Percentiles rank a stretch among this genome's conserved stretches.
phyloP scores from a whole-genome alignment of 2,329 filamentous ascomycete species.

The Chaetomium olivaceum region DNA sequence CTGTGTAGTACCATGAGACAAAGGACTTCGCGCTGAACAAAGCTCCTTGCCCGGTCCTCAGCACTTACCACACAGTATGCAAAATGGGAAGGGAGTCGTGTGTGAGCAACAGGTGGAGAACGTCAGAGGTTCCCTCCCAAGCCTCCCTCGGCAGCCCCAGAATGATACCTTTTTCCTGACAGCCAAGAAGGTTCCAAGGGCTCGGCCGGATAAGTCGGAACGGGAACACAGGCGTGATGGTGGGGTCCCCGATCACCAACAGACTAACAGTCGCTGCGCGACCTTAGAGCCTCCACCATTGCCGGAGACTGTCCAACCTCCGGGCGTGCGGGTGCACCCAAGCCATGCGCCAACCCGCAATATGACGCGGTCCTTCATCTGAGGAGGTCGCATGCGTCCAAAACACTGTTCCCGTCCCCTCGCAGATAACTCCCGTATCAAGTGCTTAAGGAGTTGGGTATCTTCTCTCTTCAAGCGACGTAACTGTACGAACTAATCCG shows the following conservation, averaged over 20 bases:
- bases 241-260: neutral
- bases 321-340: neutral
- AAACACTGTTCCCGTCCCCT: neutral
- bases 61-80: neutral
- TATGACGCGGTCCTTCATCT: neutral
- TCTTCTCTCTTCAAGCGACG: neutral
- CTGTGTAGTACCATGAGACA: neutral
- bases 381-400: neutral
- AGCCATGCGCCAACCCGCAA: neutral
- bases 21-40: neutral
- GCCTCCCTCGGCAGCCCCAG: neutral
- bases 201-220: constrained; percentile 7
- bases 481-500: neutral
- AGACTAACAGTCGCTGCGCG: too few species aligned
- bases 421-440: neutral
- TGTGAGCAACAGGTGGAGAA: too few species aligned
- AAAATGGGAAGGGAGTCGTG: neutral
- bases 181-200: neutral
- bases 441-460: neutral
- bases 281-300: neutral
- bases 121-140: neutral
- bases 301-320: neutral
- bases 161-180: neutral
- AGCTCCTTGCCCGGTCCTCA: neutral
- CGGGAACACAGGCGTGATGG: neutral